A percentile compares a stretch with the other conserved stretches of the same genome.
These are phyloP conservation scores for Begonia loranthoides DNA, from an alignment of 306 rosid species.

Conservation along the genomic window DNA sequence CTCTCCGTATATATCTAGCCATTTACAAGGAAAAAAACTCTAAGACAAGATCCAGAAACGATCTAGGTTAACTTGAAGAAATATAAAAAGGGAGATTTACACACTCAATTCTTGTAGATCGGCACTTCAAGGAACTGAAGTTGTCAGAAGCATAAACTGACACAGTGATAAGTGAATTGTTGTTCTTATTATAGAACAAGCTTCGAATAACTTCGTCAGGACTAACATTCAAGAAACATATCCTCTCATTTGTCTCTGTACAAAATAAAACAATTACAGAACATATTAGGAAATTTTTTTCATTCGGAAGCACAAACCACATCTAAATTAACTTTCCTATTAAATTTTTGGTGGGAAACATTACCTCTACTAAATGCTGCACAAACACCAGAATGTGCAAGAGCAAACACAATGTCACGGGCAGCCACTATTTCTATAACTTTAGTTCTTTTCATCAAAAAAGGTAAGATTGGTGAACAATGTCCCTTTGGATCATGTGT, in stretches of 20 bases:
- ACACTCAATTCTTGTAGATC: constrained; percentile 84
- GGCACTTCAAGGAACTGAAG: constrained; percentile 85
- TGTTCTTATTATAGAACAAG: constrained; percentile 83
- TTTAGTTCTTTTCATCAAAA: constrained; percentile 63
- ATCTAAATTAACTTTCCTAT: constrained; percentile 1
- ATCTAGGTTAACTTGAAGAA: constrained; percentile 1
- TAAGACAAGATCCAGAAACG: not conserved
- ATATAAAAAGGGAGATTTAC: constrained; percentile 13
- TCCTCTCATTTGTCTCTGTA: constrained; percentile 78
- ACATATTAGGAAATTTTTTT: no score
- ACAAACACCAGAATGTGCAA: constrained; percentile 81
- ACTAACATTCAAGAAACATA: constrained; percentile 78
- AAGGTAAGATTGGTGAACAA: constrained; percentile 49
- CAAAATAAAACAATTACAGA: no score
- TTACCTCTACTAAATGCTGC: constrained; percentile 88
- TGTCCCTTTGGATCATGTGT: constrained; percentile 67
- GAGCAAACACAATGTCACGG: constrained; percentile 60
- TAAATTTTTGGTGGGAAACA: constrained; percentile 2
- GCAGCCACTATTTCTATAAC: constrained; percentile 86
- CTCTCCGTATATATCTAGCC: constrained; percentile 68
- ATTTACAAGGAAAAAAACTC: not conserved
- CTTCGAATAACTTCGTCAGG: constrained; percentile 90
- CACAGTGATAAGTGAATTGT: constrained; percentile 82
- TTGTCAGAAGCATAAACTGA: constrained; percentile 91
- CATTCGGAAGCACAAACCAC: no score